A percentile compares a stretch with the other conserved stretches of the same genome.
Evolutionary conservation across 2,329 filamentous ascomycete genomes (phyloP).

Genomic region (Cordyceps tenuipes): DNA sequence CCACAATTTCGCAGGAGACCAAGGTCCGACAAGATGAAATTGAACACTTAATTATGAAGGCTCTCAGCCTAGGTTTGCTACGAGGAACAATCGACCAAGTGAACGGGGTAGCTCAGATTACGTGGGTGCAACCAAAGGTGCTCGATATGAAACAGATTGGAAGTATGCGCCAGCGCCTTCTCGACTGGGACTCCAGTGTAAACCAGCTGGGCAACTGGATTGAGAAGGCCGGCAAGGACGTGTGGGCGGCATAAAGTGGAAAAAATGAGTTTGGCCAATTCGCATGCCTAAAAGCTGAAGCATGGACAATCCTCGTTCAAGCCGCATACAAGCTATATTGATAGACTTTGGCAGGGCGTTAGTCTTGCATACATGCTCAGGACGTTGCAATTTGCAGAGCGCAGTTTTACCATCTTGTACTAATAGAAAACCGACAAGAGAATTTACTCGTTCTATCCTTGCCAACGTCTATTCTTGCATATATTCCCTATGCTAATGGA

Average conservation of each 20-base stretch:
- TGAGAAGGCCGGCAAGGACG: slow-evolving; percentile 84
- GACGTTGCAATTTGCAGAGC: not conserved
- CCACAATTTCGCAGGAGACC: slow-evolving; percentile 80
- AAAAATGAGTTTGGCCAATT: not conserved
- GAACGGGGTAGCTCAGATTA: slow-evolving; percentile 85
- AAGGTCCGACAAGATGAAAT: slow-evolving; percentile 88
- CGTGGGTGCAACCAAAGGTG: slow-evolving; percentile 98
- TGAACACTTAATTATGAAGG: slow-evolving; percentile 98
- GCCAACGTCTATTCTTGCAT: not conserved
- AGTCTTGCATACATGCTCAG: not conserved
- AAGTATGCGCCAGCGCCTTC: slow-evolving; percentile 77
- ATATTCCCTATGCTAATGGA: not conserved
- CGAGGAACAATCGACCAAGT: slow-evolving; percentile 95
- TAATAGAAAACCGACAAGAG: not conserved
- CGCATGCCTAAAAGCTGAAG: not conserved
- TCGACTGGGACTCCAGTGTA: slow-evolving; percentile 93
- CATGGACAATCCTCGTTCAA: not conserved
- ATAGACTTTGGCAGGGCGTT: not conserved
- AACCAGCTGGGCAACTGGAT: slow-evolving; percentile 97
- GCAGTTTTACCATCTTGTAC: not conserved
- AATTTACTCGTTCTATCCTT: not conserved
- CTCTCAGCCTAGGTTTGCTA: slow-evolving; percentile 83
- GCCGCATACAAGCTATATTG: not conserved
- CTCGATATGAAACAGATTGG: slow-evolving; percentile 92
- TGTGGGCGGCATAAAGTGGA: slow-evolving; percentile 68